Evolutionary conservation across 495 filamentous ascomycete genomes (phyloP).

Genomic region (Immersiella caudata): DNA sequence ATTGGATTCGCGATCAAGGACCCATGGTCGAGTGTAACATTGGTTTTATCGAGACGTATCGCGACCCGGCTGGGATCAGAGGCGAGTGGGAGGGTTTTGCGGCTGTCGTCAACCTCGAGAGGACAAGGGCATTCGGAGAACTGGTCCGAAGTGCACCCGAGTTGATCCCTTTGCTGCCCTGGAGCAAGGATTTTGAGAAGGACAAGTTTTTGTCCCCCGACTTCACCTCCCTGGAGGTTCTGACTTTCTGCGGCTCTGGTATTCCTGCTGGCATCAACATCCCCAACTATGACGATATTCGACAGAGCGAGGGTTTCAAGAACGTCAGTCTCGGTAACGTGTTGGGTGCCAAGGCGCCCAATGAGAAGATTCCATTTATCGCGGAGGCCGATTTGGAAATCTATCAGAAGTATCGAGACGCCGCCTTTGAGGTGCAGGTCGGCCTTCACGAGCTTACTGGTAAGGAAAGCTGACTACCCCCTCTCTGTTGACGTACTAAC

Average conservation of each 20-base stretch:
- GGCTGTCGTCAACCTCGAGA: conserved; percentile 75
- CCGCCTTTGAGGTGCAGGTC: conserved; percentile 92
- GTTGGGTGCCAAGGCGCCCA: conserved; percentile 81
- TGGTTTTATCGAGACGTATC: conserved; percentile 95
- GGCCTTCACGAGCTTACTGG: conserved; percentile 95
- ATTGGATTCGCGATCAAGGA: conserved; percentile 90
- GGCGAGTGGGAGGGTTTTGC: conserved; percentile 98
- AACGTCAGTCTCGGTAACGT: conserved; percentile 83
- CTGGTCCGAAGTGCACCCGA: conserved; percentile 78
- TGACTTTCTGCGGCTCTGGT: conserved; percentile 63
- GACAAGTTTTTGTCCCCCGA: conserved; percentile 92
- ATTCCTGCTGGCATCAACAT: conserved; percentile 79
- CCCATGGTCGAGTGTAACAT: conserved; percentile 89
- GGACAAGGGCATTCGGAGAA: conserved; percentile 84
- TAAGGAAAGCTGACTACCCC: not conserved
- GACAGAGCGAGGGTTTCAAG: conserved; percentile 95
- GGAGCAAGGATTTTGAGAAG: conserved; percentile 89
- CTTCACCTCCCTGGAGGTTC: conserved; percentile 83
- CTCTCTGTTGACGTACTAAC: not conserved
- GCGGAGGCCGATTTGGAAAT: conserved; percentile 68
- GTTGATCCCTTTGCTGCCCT: conserved; percentile 87
- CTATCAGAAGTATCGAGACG: conserved; percentile 79
- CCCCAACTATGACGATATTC: conserved; percentile 93
- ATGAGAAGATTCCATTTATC: conserved; percentile 91
- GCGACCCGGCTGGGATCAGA: conserved; percentile 87